phyloP scores from a whole-genome alignment of 345 rosid genomes.

The Melastoma malabathricum region DNA sequence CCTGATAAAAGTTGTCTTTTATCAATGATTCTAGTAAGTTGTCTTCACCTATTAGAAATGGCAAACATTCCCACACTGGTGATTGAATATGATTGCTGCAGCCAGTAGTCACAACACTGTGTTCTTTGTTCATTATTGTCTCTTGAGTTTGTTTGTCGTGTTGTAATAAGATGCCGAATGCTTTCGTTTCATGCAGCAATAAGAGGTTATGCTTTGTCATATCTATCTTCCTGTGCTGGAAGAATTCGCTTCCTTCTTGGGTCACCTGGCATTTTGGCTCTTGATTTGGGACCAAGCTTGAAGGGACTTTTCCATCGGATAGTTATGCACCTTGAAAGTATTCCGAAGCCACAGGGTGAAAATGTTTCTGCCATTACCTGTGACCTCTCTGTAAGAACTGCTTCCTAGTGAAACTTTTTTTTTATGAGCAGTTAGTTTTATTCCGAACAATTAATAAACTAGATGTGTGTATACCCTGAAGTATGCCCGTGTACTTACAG shows the following conservation, averaged over 20 bases:
- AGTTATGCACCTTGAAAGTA: slow-evolving; percentile 74
- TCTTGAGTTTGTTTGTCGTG: no score
- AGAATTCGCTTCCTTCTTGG: slow-evolving; percentile 84
- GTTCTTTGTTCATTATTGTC: no score
- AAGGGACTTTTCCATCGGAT: slow-evolving; percentile 81
- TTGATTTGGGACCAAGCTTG: slow-evolving; percentile 76
- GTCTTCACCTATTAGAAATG: no score
- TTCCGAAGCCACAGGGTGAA: slow-evolving; percentile 90
- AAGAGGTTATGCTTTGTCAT: slow-evolving; percentile 94
- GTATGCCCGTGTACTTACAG: no score
- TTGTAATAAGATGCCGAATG: no score
- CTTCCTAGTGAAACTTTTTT: no score
- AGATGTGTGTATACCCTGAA: background rate
- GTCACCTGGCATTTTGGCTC: slow-evolving; percentile 98
- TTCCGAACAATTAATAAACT: background rate
- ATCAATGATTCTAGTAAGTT: no score
- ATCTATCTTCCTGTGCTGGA: slow-evolving; percentile 97
- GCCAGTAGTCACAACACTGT: no score
- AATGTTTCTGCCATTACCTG: slow-evolving; percentile 72
- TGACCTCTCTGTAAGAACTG: slow-evolving; percentile 67
- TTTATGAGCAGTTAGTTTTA: background rate
- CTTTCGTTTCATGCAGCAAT: slow-evolving; percentile 56
- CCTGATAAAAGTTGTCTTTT: no score
- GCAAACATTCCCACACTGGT: no score
- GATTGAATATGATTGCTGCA: no score